These are phyloP conservation scores for Staphylotrichum longicolle DNA, from an alignment of 495 filamentous ascomycete species.

Conservation along the genomic window DNA sequence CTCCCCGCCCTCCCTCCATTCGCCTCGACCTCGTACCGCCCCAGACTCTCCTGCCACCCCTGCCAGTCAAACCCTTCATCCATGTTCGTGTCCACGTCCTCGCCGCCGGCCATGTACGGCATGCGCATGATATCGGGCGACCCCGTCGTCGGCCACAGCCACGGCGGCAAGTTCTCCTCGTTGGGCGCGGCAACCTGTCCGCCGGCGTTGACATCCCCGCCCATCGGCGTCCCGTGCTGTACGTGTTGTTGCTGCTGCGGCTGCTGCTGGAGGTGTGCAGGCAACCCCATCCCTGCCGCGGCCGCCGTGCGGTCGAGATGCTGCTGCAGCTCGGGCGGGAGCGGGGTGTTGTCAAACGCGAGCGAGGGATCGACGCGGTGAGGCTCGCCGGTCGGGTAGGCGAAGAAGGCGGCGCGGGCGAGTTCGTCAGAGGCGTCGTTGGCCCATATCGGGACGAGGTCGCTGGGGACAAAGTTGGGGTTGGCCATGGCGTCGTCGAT, in stretches of 20 bases:
- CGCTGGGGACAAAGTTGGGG: conserved; percentile 32
- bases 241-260: conserved; percentile 20
- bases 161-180: conserved; percentile 42
- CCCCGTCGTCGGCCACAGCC: conserved; percentile 41
- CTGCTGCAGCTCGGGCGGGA: not conserved
- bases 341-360: not conserved
- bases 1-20: conserved; percentile 26
- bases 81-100: conserved; percentile 43
- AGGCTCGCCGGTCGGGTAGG: conserved; percentile 14
- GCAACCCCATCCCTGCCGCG: not conserved
- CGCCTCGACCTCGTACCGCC: conserved; percentile 35
- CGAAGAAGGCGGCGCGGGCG: conserved; percentile 12
- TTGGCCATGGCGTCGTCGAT: conserved; percentile 38
- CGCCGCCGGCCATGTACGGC: conserved; percentile 24
- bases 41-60: conserved; percentile 44
- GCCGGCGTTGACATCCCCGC: conserved; percentile 1
- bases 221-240: not conserved
- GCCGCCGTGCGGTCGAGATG: not conserved
- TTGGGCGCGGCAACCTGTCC: not conserved
- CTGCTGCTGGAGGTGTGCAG: not conserved
- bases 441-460: conserved; percentile 22
- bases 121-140: conserved; percentile 19
- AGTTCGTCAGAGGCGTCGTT: conserved; percentile 6
- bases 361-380: not conserved
- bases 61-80: conserved; percentile 50